Base-by-base conservation (phyloP, 2,329 filamentous ascomycete genomes). In the Leptodontidium sp. region DNA sequence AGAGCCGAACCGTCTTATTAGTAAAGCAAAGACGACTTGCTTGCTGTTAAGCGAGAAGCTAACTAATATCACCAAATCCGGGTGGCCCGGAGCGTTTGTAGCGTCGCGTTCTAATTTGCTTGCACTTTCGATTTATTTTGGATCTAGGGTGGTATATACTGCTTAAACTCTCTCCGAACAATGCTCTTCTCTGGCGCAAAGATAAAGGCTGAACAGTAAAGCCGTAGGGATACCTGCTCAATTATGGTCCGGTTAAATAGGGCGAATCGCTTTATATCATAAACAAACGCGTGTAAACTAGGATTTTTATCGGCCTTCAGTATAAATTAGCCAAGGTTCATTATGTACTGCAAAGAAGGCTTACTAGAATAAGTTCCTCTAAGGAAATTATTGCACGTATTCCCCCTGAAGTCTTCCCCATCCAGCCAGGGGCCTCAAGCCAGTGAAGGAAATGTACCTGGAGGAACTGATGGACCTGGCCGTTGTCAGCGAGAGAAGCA, bases 141-240 rank as follows among this genome's bases (percentile, higher is more conserved):
- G 12, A 67, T 67, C 65, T 58, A 67, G 55, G 32, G 21, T 50
- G 59, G 43, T 9, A 62, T 50, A 62, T 9, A 62, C 7, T 7
- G 5, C 26, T 62, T 32, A 12, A 52, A 52, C 15, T 35, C 21
- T 4, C 47, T 69, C 43, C 77, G 72, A 45, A 79, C 50, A 40
- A 75, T 70, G 64, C 76, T 79, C 3, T 66, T 61, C 11, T 67
- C 32, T 55, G 78, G 80, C 14, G 77, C 73, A 70, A 81, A 81
- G 26, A 63, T 38, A 50, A 74, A 66, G 0, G 72, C 64, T 1
- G 61, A 49, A 40, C 55, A 69, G 62, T 74, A 74, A 43, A 68
- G 2, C 32, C 73, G 71, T 7, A 74, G 66, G 9, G 72, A 71
- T 7, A 67, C 67, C 26, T 70, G 57, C 35, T 74, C 71, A 61